A percentile compares a stretch with the other conserved stretches of the same genome.
phyloP scores from a whole-genome alignment of 495 filamentous ascomycete species.

The Peziza echinospora region DNA sequence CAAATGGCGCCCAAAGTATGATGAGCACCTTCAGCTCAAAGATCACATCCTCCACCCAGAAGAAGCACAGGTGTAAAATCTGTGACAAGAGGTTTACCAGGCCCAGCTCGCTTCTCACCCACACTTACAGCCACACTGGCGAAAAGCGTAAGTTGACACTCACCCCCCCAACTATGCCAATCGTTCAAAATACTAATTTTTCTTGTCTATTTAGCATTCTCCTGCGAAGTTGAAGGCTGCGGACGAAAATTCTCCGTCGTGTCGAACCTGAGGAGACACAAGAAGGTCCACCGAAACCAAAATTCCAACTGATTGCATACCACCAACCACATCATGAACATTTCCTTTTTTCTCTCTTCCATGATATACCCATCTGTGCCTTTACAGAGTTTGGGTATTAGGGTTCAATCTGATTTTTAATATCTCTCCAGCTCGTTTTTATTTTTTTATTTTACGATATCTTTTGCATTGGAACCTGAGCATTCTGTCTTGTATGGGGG shows the following conservation, averaged over 20 bases:
- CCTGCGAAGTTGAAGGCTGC: slow-evolving; percentile 85
- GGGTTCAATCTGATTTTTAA: not conserved
- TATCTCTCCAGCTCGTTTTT: not conserved
- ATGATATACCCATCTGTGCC: not conserved
- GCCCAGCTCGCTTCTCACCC: slow-evolving; percentile 87
- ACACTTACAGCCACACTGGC: slow-evolving; percentile 98
- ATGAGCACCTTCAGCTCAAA: slow-evolving; percentile 99
- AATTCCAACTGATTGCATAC: too few species aligned
- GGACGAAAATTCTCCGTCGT: slow-evolving; percentile 95
- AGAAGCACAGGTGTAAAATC: slow-evolving; percentile 99
- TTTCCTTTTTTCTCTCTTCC: not conserved
- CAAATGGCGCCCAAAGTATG: slow-evolving; percentile 71
- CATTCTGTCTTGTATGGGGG: not conserved
- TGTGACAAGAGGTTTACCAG: slow-evolving; percentile 98
- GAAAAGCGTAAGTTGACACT: slow-evolving; percentile 74
- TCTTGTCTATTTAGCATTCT: slow-evolving; percentile 41
- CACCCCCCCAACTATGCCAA: not conserved
- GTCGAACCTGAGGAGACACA: slow-evolving; percentile 82
- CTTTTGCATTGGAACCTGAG: not conserved
- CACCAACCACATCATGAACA: not conserved
- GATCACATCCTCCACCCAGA: slow-evolving; percentile 83
- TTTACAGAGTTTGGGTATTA: not conserved
- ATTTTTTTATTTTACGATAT: not conserved
- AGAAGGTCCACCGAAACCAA: slow-evolving; percentile 89
- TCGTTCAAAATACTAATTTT: slow-evolving; percentile 5